Percentiles rank a stretch among this genome's conserved stretches.
These are phyloP conservation scores for Pistacia integerrima DNA, from an alignment of 345 rosid genomes.

Conservation along the genomic window DNA sequence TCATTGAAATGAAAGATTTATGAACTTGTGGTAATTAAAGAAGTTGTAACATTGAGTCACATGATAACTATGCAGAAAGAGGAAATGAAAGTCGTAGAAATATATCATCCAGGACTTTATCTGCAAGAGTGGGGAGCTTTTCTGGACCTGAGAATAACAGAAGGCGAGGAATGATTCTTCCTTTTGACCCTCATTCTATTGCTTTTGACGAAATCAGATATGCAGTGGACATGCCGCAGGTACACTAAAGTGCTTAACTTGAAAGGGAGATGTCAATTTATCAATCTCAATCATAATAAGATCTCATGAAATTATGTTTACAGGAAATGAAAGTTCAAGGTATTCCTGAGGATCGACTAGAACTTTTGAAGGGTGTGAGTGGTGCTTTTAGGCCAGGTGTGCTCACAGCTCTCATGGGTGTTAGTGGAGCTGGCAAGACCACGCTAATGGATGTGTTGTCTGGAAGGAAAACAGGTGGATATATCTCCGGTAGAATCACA, in stretches of 20 bases:
- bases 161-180: slow-evolving; percentile 68
- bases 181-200: slow-evolving; percentile 61
- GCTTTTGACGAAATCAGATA: slow-evolving; percentile 62
- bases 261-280: neutral
- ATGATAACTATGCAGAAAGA: slow-evolving; percentile 37
- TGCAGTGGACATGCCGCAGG: slow-evolving; percentile 71
- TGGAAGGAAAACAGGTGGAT: slow-evolving; percentile 77
- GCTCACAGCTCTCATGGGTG: slow-evolving; percentile 69
- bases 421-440: slow-evolving; percentile 77
- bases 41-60: neutral
- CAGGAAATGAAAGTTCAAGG: slow-evolving; percentile 74
- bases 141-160: slow-evolving; percentile 27
- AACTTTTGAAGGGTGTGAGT: slow-evolving; percentile 62
- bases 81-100: slow-evolving; percentile 27
- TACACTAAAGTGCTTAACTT: slow-evolving; percentile 12
- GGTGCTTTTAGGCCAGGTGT: slow-evolving; percentile 76
- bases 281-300: neutral
- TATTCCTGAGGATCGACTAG: slow-evolving; percentile 45
- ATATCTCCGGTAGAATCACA: slow-evolving; percentile 49
- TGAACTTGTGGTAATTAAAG: neutral
- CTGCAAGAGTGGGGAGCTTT: slow-evolving; percentile 40
- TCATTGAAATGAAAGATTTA: neutral
- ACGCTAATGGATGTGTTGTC: slow-evolving; percentile 77
- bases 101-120: slow-evolving; percentile 30
- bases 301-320: neutral